Percentiles rank a stretch among this genome's conserved stretches.
Evolutionary conservation across 257 asterid genomes (phyloP).

Genomic region (Solanum lycopersicoides): DNA sequence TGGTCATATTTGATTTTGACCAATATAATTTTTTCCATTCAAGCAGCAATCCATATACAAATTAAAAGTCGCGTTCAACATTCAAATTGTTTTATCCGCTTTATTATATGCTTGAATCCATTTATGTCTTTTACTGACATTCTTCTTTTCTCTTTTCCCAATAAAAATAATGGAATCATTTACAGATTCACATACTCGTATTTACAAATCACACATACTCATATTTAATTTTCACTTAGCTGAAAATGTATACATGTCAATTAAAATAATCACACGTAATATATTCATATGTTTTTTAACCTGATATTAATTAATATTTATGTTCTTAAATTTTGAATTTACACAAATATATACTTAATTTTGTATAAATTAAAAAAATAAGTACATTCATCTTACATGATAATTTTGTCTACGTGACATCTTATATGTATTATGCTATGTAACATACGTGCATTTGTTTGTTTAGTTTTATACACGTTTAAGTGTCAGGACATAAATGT

Average conservation of each 20-base stretch:
- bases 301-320: too few species aligned
- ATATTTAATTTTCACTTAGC: neutral
- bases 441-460: fast-evolving
- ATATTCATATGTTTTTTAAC: too few species aligned
- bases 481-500: fast-evolving
- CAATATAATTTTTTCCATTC: neutral
- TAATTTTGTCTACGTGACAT: too few species aligned
- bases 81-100: neutral
- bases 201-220: neutral
- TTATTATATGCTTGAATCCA: neutral
- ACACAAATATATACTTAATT: too few species aligned
- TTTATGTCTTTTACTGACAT: neutral
- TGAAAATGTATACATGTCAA: neutral
- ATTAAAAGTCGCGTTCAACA: neutral
- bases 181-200: neutral
- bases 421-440: fast-evolving
- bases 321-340: fast-evolving
- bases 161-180: neutral
- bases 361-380: too few species aligned
- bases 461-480: too few species aligned
- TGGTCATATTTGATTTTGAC: neutral
- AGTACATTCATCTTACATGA: too few species aligned
- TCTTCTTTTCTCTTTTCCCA: neutral
- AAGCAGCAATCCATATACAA: neutral
- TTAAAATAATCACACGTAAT: neutral